Evolutionary conservation across 306 rosid genomes (phyloP).

Genomic region (Quercus alba): DNA sequence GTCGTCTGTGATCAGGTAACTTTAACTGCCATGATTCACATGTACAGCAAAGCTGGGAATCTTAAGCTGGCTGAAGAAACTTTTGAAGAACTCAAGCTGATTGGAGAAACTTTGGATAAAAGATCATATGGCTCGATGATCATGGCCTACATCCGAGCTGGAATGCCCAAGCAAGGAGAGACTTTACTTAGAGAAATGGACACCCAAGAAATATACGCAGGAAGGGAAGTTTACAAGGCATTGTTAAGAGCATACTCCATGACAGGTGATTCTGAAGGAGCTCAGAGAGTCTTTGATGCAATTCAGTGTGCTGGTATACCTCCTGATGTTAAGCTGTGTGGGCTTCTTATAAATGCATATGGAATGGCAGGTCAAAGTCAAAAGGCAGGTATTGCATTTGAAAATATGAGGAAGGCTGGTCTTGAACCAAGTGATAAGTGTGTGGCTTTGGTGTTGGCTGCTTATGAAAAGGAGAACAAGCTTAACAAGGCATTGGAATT

Average conservation of each 20-base stretch:
- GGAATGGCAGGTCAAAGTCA: constrained; percentile 54
- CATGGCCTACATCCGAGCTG: constrained; percentile 84
- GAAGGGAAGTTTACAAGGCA: constrained; percentile 89
- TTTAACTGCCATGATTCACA: constrained; percentile 74
- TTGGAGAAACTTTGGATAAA: constrained; percentile 65
- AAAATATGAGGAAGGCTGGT: constrained; percentile 77
- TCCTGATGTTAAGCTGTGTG: constrained; percentile 75
- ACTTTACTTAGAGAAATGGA: constrained; percentile 71
- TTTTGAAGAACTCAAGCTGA: constrained; percentile 78
- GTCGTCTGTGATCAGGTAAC: constrained; percentile 72
- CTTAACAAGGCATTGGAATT: constrained; percentile 58
- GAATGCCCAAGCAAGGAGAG: constrained; percentile 68
- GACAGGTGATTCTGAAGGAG: constrained; percentile 65
- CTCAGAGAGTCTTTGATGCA: constrained; percentile 81
- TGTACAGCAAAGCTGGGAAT: constrained; percentile 77
- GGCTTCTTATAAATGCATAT: constrained; percentile 69
- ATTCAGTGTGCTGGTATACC: constrained; percentile 69
- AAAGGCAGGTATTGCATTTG: constrained; percentile 59
- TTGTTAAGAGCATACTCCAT: constrained; percentile 72
- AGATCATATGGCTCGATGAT: constrained; percentile 85
- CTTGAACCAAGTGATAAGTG: constrained; percentile 72
- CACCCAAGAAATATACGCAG: constrained; percentile 59
- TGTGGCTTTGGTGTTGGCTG: constrained; percentile 55
- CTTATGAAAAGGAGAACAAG: constrained; percentile 69
- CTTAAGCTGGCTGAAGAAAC: constrained; percentile 59